These are phyloP conservation scores for Ambrosia trifida DNA, from an alignment of 129 eudicot genomes.

Conservation along the genomic window DNA sequence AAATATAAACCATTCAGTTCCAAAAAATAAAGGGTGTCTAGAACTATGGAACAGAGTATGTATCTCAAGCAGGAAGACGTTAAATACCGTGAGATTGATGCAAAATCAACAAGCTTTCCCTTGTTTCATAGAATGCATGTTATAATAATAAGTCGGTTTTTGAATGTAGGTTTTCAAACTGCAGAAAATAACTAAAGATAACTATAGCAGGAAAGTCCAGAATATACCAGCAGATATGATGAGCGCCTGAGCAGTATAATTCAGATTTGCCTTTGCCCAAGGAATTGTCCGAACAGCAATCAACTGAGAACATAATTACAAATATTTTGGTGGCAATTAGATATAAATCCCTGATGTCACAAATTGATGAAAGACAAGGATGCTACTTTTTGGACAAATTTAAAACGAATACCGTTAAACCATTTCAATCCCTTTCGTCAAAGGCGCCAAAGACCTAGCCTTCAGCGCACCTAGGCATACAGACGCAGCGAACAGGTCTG, in stretches of 20 bases:
- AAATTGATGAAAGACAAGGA: background rate
- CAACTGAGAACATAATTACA: slow-evolving; percentile 46
- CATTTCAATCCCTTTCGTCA: background rate
- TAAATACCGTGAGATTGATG: background rate
- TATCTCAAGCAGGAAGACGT: background rate
- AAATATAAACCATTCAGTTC: background rate
- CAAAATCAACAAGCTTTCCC: slow-evolving; percentile 10
- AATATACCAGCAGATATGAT: slow-evolving; percentile 75
- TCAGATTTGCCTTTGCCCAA: slow-evolving; percentile 88
- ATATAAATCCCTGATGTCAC: slow-evolving; percentile 2
- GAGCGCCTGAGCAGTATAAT: slow-evolving; percentile 88
- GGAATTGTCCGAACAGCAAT: slow-evolving; percentile 59
- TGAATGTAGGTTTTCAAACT: background rate
- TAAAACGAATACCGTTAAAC: background rate
- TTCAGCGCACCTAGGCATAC: background rate
- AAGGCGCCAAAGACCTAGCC: background rate
- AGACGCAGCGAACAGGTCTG: background rate
- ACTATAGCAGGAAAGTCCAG: background rate
- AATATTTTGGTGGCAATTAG: background rate
- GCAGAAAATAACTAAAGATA: background rate
- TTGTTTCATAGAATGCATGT: slow-evolving; percentile 6
- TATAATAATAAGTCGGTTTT: background rate
- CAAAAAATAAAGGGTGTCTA: background rate
- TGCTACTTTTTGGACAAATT: background rate
- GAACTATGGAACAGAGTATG: background rate